Base-by-base conservation (phyloP, 2,329 filamentous ascomycete genomes). In the Didymella lethalis region DNA sequence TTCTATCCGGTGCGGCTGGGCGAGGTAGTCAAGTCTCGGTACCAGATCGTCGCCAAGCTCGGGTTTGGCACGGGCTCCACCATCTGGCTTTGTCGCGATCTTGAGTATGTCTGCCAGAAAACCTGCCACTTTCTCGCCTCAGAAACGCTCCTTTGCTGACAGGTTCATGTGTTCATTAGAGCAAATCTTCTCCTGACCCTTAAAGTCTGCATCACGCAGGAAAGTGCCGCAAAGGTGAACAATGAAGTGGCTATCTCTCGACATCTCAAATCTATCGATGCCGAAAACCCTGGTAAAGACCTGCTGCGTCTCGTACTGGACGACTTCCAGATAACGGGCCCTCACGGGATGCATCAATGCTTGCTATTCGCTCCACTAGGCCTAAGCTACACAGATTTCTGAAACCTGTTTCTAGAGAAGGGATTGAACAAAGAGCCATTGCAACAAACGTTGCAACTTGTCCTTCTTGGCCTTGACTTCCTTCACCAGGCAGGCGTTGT, bases 51-150 rank as follows among this genome's bases (percentile, higher is more conserved):
- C 11, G 50, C 41, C 29, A 53, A 53, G 31, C 50, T 51, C 28
- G 26, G 38, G n/a, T 51, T 51, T 14, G 48, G 48, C n/a, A 46
- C 50, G 11, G 50, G 31, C 14, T 46, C 50, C 50, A 46, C 41
- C 29, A 29, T 53, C 31, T 53, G 50, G 50, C 50, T 53, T 46
- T 53, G 50, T 53, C 50, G 50, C 29, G 41, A 53, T 38, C 41
- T 53, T 45, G 50, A 26, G 41, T 53, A 46, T 23, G 28, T 29
- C 28, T 29, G 2, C 28, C 29, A 10, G 48, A 36, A 18, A n/a
- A 16, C 10, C 40, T 53, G 32, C 4, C 38, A 26, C 29, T 44
- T 23, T 44, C 38, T 44, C 23, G n/a, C n/a, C 4, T 25, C 14
- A n/a, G 38, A 18, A 34, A n/a, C 2, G 7, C 7, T 18, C 18